Evolutionary conservation across 2,329 filamentous ascomycete species (phyloP).

Genomic region (Ophiostoma sp.): DNA sequence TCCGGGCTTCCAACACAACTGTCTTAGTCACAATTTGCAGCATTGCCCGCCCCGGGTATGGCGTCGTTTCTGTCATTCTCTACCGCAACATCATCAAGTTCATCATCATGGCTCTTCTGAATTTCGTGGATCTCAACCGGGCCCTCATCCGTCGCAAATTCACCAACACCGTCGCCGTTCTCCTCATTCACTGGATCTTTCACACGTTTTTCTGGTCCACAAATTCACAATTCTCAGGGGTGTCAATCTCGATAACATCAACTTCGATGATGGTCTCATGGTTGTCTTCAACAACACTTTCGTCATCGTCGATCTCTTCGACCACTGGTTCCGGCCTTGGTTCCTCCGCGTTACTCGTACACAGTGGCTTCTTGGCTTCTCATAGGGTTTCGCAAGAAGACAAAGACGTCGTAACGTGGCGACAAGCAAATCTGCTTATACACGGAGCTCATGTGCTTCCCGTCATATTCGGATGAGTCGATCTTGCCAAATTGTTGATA

Average conservation of each 20-base stretch:
- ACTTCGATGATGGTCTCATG: not conserved
- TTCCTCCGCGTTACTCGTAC: conserved; percentile 22
- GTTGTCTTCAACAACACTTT: not conserved
- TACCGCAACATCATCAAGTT: not conserved
- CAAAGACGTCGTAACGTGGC: conserved; percentile 29
- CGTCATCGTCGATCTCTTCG: not conserved
- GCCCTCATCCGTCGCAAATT: not conserved
- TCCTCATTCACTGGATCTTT: not conserved
- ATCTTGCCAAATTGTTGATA: conserved; percentile 26
- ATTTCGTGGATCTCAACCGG: not conserved
- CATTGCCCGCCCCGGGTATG: not conserved
- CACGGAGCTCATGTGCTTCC: conserved; percentile 1
- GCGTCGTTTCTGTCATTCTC: not conserved
- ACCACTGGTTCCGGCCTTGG: not conserved
- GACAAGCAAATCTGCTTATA: conserved; percentile 16
- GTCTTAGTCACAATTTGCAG: not conserved
- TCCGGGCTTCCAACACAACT: not conserved
- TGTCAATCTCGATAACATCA: not conserved
- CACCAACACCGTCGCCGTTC: not conserved
- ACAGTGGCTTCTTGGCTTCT: not conserved
- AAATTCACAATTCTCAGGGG: accelerated
- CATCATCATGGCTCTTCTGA: not conserved
- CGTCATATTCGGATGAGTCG: conserved; percentile 18
- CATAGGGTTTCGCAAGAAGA: conserved; percentile 16
- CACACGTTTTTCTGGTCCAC: not conserved